Conservation (phyloP, 306 rosid genomes). For the Vachellia pachyceras region DNA sequence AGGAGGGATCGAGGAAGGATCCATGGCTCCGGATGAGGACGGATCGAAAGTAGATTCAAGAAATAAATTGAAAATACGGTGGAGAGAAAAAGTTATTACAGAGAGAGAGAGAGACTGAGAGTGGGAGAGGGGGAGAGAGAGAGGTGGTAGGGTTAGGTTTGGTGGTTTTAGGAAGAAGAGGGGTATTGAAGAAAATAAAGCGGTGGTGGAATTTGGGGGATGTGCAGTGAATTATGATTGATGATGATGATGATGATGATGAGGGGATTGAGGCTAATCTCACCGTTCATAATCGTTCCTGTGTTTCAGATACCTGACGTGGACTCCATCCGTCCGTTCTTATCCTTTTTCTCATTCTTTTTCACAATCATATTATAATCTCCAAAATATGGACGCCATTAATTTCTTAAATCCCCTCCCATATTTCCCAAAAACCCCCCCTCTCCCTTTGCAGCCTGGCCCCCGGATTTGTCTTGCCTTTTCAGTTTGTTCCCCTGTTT, state of each 20-base stretch:
- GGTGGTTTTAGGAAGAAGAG: no score
- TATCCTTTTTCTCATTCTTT: neutral
- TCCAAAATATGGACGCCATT: neutral
- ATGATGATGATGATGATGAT: constrained; percentile 33
- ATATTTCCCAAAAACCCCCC: neutral
- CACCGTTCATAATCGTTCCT: constrained; percentile 37
- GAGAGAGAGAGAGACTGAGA: no score
- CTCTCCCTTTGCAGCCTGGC: neutral
- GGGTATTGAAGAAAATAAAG: constrained; percentile 16
- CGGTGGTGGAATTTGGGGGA: constrained; percentile 13
- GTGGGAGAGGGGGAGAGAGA: no score
- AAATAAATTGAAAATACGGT: constrained; percentile 34
- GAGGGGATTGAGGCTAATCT: constrained; percentile 38
- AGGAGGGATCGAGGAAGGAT: constrained; percentile 56
- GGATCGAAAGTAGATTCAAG: constrained; percentile 41
- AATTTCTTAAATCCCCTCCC: neutral
- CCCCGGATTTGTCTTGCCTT: neutral
- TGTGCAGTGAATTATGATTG: constrained; percentile 6
- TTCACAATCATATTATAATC: neutral
- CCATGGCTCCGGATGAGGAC: constrained; percentile 50
- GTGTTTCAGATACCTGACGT: constrained; percentile 39
- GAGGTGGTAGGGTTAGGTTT: constrained; percentile 39
- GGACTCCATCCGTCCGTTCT: constrained; percentile 34
- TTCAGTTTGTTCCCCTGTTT: neutral
- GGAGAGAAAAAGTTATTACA: constrained; percentile 21